phyloP scores from a whole-genome alignment of 2,329 filamentous ascomycete species.

The Lachnellula hyalina region DNA sequence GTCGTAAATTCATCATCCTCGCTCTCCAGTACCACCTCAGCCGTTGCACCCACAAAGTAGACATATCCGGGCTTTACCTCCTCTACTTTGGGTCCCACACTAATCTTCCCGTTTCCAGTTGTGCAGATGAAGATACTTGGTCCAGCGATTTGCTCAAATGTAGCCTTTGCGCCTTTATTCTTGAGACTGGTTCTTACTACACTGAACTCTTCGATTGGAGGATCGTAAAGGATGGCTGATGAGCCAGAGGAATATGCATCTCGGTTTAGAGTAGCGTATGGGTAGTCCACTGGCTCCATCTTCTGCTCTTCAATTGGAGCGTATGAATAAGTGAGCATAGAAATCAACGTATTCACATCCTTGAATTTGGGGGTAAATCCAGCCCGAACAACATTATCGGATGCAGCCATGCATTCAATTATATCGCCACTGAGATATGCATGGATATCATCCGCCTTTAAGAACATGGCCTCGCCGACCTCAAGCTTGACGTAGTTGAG shows the following conservation, averaged over 20 bases:
- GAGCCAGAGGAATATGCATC: conserved; percentile 74
- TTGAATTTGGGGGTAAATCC: conserved; percentile 99
- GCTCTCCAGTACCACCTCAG: conserved; percentile 74
- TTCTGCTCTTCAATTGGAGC: conserved; percentile 94
- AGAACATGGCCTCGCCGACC: conserved; percentile 90
- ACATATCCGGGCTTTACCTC: conserved; percentile 69
- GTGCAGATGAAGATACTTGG: conserved; percentile 95
- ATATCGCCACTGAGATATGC: conserved; percentile 92
- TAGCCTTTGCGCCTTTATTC: conserved; percentile 68
- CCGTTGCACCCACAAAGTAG: conserved; percentile 82
- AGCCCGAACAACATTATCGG: conserved; percentile 97
- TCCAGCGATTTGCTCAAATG: conserved; percentile 79
- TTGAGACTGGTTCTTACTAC: conserved; percentile 78
- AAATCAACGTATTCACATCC: conserved; percentile 81
- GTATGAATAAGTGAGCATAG: conserved; percentile 92
- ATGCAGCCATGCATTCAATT: conserved; percentile 97
- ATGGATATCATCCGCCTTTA: conserved; percentile 95
- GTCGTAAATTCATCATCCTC: conserved; percentile 70
- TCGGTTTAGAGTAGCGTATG: conserved; percentile 79
- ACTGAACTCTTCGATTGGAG: conserved; percentile 93
- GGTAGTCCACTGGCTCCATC: conserved; percentile 79
- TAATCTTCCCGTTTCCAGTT: conserved; percentile 73
- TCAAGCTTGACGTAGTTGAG: conserved; percentile 88
- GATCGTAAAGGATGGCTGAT: conserved; percentile 74
- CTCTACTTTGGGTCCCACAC: conserved; percentile 75